These are phyloP conservation scores for Hyaloperonospora brassicae DNA, from an alignment of 352 stramenopile genomes.

Conservation along the genomic window DNA sequence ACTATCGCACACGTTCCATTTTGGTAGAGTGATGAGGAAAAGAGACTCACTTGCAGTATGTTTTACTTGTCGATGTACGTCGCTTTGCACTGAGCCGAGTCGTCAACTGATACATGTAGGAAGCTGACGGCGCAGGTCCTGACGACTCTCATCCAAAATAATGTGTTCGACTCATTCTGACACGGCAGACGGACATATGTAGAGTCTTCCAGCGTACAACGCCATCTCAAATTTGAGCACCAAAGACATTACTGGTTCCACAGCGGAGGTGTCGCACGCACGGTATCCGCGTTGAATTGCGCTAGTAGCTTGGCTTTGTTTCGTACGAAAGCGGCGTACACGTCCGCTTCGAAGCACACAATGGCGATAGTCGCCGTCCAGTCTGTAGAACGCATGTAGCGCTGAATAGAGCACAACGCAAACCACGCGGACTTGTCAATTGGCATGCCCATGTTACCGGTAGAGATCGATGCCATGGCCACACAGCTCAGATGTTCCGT, in stretches of 20 bases:
- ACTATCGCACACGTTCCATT: too few species aligned
- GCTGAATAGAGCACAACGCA: constrained; percentile 45
- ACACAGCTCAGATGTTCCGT: constrained; percentile 41
- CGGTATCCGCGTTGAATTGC: constrained; percentile 15
- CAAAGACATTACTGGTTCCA: background rate
- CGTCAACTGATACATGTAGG: too few species aligned
- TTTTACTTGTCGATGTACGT: too few species aligned
- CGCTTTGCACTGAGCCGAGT: too few species aligned
- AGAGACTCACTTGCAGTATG: too few species aligned
- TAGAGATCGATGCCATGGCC: constrained; percentile 58
- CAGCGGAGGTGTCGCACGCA: constrained; percentile 2
- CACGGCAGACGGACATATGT: too few species aligned
- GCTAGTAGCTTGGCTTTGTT: constrained; percentile 20
- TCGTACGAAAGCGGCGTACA: constrained; percentile 32
- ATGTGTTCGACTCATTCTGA: too few species aligned
- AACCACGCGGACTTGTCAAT: constrained; percentile 27
- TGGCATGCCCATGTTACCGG: constrained; percentile 46
- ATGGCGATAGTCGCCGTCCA: constrained; percentile 44
- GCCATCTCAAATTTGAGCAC: too few species aligned
- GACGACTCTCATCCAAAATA: too few species aligned
- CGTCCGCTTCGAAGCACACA: constrained; percentile 41
- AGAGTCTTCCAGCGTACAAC: too few species aligned
- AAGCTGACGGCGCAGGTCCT: too few species aligned
- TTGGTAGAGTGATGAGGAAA: too few species aligned
- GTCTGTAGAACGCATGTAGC: constrained; percentile 35